Conservation (phyloP, 208 protist species). For the Acanthamoeba castellanii region DNA sequence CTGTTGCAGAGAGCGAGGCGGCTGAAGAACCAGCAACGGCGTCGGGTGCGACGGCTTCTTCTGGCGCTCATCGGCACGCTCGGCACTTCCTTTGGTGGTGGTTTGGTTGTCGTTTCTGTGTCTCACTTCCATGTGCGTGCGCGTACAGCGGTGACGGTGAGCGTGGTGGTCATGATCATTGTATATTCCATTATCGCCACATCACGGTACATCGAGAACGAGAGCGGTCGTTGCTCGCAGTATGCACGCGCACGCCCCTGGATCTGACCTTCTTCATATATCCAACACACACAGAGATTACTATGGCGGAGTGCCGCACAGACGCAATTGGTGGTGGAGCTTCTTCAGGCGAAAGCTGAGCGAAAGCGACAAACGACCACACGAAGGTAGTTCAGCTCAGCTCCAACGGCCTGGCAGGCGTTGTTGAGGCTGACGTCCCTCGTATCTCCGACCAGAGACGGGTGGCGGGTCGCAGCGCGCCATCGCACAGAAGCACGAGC, state of each 20-base stretch:
- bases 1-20: slow-evolving; percentile 12
- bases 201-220: not conserved
- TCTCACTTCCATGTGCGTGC: not conserved
- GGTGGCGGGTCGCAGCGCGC: not conserved
- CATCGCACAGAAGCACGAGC: not conserved
- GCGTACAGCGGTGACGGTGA: slow-evolving; percentile 31
- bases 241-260: not conserved
- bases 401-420: not conserved
- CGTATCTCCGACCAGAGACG: not conserved
- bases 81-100: not conserved
- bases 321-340: slow-evolving; percentile 44
- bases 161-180: slow-evolving; percentile 64
- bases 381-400: not conserved
- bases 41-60: not conserved
- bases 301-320: not conserved
- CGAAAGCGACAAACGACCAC: slow-evolving; percentile 9
- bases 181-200: slow-evolving; percentile 57
- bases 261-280: too few species aligned
- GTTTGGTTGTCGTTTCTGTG: too few species aligned
- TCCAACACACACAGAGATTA: not conserved
- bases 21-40: not conserved
- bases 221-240: not conserved
- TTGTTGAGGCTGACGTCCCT: not conserved
- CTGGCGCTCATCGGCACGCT: slow-evolving; percentile 1
- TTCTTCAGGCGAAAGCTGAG: slow-evolving; percentile 53